Conservation (phyloP, 495 filamentous ascomycete species). For the Staphylotrichum tortipilum region DNA sequence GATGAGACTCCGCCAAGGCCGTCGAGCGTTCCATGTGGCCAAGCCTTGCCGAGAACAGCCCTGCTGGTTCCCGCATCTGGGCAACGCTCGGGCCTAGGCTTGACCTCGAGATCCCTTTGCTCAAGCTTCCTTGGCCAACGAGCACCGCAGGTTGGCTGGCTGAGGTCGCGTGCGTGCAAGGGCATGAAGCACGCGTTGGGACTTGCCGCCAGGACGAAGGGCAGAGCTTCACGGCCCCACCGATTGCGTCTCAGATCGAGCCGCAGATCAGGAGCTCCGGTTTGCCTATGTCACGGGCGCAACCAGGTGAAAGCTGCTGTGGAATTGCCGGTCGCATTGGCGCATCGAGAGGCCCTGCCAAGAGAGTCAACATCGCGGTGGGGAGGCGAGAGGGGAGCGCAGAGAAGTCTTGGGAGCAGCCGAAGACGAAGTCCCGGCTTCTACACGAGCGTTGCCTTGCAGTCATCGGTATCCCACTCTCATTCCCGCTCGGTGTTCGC, state of each 20-base stretch:
- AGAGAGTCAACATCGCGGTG: too few species aligned
- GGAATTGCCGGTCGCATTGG: neutral
- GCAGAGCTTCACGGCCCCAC: neutral
- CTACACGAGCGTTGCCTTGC: neutral
- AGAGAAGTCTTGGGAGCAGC: neutral
- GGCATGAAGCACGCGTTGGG: neutral
- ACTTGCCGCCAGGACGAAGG: neutral
- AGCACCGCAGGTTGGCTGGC: neutral
- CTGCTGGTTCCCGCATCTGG: neutral
- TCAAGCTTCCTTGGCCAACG: constrained; percentile 5
- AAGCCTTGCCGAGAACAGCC: constrained; percentile 13
- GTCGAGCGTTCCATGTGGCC: constrained; percentile 16
- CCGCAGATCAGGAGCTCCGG: neutral
- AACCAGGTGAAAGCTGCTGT: neutral
- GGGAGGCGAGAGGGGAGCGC: too few species aligned
- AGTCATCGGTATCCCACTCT: too few species aligned
- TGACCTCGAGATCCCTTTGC: constrained; percentile 1
- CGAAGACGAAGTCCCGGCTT: too few species aligned
- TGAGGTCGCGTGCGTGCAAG: neutral
- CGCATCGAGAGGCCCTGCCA: neutral
- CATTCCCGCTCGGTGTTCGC: too few species aligned
- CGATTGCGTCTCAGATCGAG: neutral
- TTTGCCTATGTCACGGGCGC: neutral
- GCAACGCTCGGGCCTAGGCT: constrained; percentile 6
- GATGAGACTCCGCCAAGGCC: constrained; percentile 35